Percentiles rank a stretch among this genome's conserved stretches.
These are phyloP conservation scores for Sporobolus alterniflorus DNA, from an alignment of 202 grass and related monocot species.

Conservation along the genomic window DNA sequence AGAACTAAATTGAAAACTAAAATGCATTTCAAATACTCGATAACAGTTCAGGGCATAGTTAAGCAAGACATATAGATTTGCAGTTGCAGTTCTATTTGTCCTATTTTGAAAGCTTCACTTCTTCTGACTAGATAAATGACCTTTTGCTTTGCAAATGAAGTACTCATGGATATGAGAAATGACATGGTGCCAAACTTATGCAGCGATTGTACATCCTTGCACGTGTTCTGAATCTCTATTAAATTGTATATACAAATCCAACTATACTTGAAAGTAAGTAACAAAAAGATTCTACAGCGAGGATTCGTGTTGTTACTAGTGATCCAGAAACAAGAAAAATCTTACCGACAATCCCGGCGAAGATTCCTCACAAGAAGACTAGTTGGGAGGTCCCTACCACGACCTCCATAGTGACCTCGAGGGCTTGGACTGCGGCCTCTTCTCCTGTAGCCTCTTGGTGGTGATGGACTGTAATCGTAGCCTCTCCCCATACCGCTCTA, in stretches of 20 bases:
- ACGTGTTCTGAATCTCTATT: background rate
- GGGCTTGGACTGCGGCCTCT: slow-evolving; percentile 82
- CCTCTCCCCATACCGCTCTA: slow-evolving; percentile 66
- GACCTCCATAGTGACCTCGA: slow-evolving; percentile 53
- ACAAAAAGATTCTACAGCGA: background rate
- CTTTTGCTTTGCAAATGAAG: background rate
- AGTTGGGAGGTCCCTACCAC: slow-evolving; percentile 71
- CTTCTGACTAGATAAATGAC: background rate
- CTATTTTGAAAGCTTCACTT: background rate
- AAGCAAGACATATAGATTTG: background rate
- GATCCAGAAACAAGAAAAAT: background rate
- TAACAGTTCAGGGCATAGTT: background rate
- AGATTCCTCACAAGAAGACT: slow-evolving; percentile 94
- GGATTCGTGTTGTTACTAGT: background rate
- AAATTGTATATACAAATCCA: background rate
- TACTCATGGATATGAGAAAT: background rate
- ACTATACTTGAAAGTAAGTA: background rate
- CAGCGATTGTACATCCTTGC: background rate
- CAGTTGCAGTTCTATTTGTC: background rate
- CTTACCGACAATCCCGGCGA: slow-evolving; percentile 83
- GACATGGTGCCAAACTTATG: background rate
- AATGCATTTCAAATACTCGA: background rate
- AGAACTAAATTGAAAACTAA: background rate
- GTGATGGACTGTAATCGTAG: slow-evolving; percentile 76
- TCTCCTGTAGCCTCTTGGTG: slow-evolving; percentile 68